Evolutionary conservation across 139 green algal species (phyloP).

Genomic region (Closterium sp.): DNA sequence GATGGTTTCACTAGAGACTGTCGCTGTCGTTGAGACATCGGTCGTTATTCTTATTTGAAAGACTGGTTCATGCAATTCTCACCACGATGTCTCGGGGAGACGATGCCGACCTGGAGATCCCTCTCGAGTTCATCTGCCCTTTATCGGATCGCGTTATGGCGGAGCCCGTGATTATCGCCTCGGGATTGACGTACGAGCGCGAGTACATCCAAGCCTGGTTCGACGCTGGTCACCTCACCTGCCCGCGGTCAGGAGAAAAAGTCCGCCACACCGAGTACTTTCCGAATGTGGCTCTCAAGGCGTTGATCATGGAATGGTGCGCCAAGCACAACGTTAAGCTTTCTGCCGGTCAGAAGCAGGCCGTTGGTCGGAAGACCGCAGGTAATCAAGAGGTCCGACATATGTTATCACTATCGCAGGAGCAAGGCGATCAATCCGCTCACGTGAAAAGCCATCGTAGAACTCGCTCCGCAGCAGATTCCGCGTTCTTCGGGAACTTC

Average conservation of each 20-base stretch:
- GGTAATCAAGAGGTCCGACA: not conserved
- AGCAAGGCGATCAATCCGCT: not conserved
- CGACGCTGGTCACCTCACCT: not conserved
- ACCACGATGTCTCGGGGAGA: not conserved
- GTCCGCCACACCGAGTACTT: not conserved
- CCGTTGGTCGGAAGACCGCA: too few relatives aligned
- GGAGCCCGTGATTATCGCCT: not conserved
- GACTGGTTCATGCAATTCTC: not conserved
- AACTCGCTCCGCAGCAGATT: not conserved
- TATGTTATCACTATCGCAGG: not conserved
- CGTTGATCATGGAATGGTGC: not conserved
- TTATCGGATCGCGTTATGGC: not conserved
- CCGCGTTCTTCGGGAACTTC: not conserved
- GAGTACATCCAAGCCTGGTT: not conserved
- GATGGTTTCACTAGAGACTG: not conserved
- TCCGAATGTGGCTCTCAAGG: not conserved
- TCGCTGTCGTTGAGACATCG: not conserved
- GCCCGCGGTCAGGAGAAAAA: not conserved
- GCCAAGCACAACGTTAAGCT: not conserved
- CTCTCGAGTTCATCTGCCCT: conserved; percentile 4
- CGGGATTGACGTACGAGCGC: not conserved
- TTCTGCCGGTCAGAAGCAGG: not conserved
- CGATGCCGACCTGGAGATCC: not conserved
- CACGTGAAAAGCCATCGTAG: not conserved
- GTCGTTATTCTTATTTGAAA: not conserved